Evolutionary conservation across 2,329 filamentous ascomycete genomes (phyloP).

Genomic region (Sporothrix pseudoabietina): DNA sequence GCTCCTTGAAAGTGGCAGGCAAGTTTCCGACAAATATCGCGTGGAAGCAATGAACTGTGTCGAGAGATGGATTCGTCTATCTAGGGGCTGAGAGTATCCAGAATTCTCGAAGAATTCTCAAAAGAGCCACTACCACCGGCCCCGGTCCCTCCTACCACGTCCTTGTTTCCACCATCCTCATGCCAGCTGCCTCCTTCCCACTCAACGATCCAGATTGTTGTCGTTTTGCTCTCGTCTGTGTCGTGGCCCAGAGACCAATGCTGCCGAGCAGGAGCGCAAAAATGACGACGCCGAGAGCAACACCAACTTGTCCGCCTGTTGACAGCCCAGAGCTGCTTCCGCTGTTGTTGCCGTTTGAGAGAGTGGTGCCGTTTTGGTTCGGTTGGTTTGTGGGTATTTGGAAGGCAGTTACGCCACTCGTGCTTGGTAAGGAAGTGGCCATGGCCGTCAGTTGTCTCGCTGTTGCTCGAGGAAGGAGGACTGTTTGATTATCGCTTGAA

Average conservation of each 20-base stretch:
- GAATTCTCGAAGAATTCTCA: too few species aligned
- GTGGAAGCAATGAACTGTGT: neutral
- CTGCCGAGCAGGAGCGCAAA: conserved; percentile 27
- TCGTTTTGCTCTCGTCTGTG: neutral
- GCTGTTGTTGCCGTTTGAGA: neutral
- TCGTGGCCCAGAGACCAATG: conserved; percentile 33
- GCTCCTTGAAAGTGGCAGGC: conserved; percentile 17
- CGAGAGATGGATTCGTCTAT: neutral
- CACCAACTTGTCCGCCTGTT: conserved; percentile 24
- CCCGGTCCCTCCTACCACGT: neutral
- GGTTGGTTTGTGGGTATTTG: neutral
- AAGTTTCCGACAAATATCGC: conserved; percentile 6
- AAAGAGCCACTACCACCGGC: neutral
- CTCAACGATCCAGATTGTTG: neutral
- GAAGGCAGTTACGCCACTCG: neutral
- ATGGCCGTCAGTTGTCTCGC: neutral
- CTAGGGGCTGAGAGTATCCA: neutral
- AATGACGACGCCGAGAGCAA: conserved; percentile 30
- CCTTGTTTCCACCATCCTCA: neutral
- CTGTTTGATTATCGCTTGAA: neutral
- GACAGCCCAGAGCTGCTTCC: conserved; percentile 15
- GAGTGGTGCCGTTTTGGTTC: neutral
- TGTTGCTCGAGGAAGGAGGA: neutral
- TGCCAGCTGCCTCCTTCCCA: neutral
- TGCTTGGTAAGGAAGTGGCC: neutral